These are phyloP conservation scores for Dothistroma pini DNA, from an alignment of 2,329 filamentous ascomycete genomes.

Conservation along the genomic window DNA sequence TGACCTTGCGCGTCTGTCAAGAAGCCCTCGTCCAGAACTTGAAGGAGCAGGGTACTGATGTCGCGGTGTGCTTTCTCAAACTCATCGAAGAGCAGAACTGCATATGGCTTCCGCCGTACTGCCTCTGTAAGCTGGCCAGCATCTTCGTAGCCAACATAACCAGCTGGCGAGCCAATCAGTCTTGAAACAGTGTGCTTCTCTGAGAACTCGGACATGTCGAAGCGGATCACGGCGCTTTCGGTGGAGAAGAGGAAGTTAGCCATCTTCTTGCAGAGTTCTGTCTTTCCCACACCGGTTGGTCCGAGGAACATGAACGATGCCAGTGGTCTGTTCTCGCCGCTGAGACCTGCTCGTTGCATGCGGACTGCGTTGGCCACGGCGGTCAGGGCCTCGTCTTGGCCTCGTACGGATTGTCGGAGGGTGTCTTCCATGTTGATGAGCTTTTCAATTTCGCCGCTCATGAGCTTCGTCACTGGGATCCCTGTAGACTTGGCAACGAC, in stretches of 20 bases:
- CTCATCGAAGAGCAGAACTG: conserved; percentile 91
- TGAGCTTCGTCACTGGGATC: conserved; percentile 88
- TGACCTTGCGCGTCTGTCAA: conserved; percentile 93
- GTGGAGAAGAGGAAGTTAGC: conserved; percentile 91
- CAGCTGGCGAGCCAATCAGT: conserved; percentile 87
- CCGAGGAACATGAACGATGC: conserved; percentile 98
- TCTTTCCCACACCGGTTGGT: conserved; percentile 95
- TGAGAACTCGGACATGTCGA: conserved; percentile 98
- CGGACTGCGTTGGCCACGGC: conserved; percentile 91
- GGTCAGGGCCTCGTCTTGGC: conserved; percentile 89
- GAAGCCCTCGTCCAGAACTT: conserved; percentile 94
- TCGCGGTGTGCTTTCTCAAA: conserved; percentile 97
- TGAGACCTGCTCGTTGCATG: conserved; percentile 87
- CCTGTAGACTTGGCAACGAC: conserved; percentile 90
- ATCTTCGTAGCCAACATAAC: conserved; percentile 95
- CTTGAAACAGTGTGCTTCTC: conserved; percentile 95
- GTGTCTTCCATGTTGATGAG: conserved; percentile 94
- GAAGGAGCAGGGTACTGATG: conserved; percentile 84
- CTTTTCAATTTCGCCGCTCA: conserved; percentile 90
- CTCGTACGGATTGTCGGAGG: conserved; percentile 76
- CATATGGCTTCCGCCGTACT: conserved; percentile 90
- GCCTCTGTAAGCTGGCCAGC: conserved; percentile 95
- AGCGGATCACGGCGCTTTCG: conserved; percentile 83
- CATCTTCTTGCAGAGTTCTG: conserved; percentile 94
- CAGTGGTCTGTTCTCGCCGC: conserved; percentile 83